phyloP scores from a whole-genome alignment of 257 asterid genomes.

The Penstemon barbatus region DNA sequence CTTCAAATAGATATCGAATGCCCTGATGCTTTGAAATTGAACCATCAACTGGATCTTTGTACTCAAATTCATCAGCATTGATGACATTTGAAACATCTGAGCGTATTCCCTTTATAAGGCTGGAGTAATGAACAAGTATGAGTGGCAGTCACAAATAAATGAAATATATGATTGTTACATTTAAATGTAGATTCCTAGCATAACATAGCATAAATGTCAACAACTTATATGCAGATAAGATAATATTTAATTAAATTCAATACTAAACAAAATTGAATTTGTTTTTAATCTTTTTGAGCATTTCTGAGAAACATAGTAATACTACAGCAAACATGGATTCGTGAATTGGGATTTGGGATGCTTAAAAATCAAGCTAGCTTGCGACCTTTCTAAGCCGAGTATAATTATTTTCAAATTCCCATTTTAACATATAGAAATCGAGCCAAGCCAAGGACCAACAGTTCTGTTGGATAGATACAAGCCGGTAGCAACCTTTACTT shows the following conservation, averaged over 20 bases:
- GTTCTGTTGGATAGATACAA: too few relatives aligned
- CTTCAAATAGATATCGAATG: slow-evolving; percentile 83
- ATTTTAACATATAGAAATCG: too few relatives aligned
- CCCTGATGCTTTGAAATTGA: slow-evolving; percentile 96
- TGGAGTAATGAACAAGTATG: slow-evolving; percentile 33
- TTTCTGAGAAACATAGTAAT: too few relatives aligned
- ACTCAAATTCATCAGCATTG: slow-evolving; percentile 90
- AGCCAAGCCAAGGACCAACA: too few relatives aligned
- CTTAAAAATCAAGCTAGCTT: too few relatives aligned
- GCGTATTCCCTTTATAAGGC: slow-evolving; percentile 63
- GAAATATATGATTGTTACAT: slow-evolving; percentile 13
- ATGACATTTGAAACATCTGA: slow-evolving; percentile 72
- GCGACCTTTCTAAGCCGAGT: too few relatives aligned
- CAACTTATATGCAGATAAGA: background rate
- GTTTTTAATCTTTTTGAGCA: too few relatives aligned
- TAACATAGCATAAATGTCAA: background rate
- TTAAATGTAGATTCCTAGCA: background rate
- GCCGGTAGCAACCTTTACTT: too few relatives aligned
- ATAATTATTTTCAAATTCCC: too few relatives aligned
- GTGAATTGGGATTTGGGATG: too few relatives aligned
- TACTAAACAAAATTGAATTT: too few relatives aligned
- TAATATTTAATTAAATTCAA: background rate
- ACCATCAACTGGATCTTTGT: slow-evolving; percentile 98
- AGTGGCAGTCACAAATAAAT: background rate
- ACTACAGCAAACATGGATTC: too few relatives aligned